These are phyloP conservation scores for Thraustochytrium sp. DNA, from an alignment of 352 stramenopile species.

Conservation along the genomic window DNA sequence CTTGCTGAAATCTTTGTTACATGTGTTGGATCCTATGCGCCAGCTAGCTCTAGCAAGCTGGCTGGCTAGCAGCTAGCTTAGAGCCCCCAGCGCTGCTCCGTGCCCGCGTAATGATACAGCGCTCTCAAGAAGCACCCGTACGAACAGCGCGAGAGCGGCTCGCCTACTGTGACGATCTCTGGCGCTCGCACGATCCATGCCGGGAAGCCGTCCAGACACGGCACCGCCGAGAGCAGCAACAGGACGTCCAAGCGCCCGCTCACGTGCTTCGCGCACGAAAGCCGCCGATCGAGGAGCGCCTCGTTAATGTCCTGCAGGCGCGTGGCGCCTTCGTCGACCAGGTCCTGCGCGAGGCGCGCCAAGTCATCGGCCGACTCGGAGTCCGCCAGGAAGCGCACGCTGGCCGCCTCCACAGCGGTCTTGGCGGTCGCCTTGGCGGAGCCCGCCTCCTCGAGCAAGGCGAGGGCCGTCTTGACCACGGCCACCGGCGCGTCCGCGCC, in stretches of 20 bases:
- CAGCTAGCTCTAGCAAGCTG: neutral
- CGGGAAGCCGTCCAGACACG: neutral
- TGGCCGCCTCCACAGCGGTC: neutral
- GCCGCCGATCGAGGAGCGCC: neutral
- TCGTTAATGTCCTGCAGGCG: neutral
- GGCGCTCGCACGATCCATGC: constrained; percentile 9
- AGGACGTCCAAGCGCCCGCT: neutral
- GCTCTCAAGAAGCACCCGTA: neutral
- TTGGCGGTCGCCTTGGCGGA: neutral
- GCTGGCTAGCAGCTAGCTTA: neutral
- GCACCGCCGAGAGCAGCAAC: neutral
- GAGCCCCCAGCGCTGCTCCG: constrained; percentile 25
- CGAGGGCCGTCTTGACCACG: neutral
- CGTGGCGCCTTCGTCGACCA: constrained; percentile 14
- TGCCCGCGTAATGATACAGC: neutral
- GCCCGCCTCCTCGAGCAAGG: too few relatives aligned
- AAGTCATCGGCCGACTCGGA: neutral
- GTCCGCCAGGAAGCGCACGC: neutral
- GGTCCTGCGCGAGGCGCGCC: neutral
- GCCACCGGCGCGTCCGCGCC: neutral
- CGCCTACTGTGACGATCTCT: constrained; percentile 39
- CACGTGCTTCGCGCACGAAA: neutral
- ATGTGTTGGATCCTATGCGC: neutral
- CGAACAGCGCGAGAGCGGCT: neutral
- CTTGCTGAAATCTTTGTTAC: neutral